These are phyloP conservation scores for Scheffersomyces coipomensis DNA, from an alignment of 805 yeast species.

Conservation along the genomic window DNA sequence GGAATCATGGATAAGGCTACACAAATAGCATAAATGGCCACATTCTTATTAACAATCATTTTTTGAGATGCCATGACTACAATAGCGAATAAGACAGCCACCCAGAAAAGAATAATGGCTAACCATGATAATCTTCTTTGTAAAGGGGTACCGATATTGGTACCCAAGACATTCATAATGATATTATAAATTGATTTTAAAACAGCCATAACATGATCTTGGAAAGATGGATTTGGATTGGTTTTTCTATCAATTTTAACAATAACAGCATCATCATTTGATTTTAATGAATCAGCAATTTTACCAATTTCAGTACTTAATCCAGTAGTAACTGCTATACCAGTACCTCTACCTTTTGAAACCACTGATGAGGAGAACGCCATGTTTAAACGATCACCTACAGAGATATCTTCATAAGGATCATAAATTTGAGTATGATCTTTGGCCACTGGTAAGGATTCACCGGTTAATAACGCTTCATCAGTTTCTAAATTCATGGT, in stretches of 20 bases:
- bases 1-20: conserved; percentile 83
- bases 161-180: conserved; percentile 70
- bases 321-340: conserved; percentile 68
- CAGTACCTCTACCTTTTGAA: conserved; percentile 72
- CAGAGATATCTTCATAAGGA: conserved; percentile 41
- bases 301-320: conserved; percentile 71
- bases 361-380: conserved; percentile 69
- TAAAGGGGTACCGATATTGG: conserved; percentile 77
- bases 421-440: conserved; percentile 41
- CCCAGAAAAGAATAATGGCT: conserved; percentile 66
- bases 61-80: conserved; percentile 84
- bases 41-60: conserved; percentile 71
- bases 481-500: conserved; percentile 68
- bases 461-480: conserved; percentile 67
- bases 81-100: conserved; percentile 85
- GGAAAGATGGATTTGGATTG: conserved; percentile 41
- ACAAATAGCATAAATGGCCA: conserved; percentile 86
- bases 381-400: conserved; percentile 74
- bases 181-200: conserved; percentile 51
- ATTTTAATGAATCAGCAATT: conserved; percentile 60
- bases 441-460: conserved; percentile 63
- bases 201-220: conserved; percentile 47
- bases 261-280: conserved; percentile 37
- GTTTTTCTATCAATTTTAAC: conserved; percentile 31
- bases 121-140: conserved; percentile 73